Evolutionary conservation across 495 filamentous ascomycete species (phyloP), one percentile per base, ranked within the genome.

Genomic region (Penicillium salamii): DNA sequence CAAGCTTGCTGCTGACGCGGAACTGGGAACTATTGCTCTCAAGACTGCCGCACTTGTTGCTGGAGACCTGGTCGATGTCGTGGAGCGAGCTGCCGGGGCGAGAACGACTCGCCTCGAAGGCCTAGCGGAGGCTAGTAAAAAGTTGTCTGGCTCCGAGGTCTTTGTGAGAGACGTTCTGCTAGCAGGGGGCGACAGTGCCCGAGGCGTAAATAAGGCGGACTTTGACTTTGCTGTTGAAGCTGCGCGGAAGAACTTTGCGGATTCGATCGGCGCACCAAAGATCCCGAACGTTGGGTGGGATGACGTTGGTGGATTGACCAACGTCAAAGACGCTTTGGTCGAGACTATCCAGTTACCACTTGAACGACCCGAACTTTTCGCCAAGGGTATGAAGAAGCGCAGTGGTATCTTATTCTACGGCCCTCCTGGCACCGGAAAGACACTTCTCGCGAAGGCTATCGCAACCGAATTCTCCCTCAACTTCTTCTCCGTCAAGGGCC

Each of bases 401-500:
- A 93, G 88, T 49, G 93, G 93, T 59, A 97, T 99, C 52, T 72
- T 99, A 50, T 97, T 99, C 75, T 97, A 99, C 59, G 93, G 93
- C 0, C 95, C 95, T 7, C 93, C 93, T 0, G 93, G 93, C 45
- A 97, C 95, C 4, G 93, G 93, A 26, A 99, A 99, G 72, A 99
- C 93, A 0, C 72, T 99, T 18, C 81, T 99, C 21, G 93, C 93
- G 28, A 97, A 97, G 72, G 93, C 93, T 32, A 97, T 99, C 60
- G 93, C 93, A 1, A 97, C 95, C 0, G 93, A 97, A 58, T 97
- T 97, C 75, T 95, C 89, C 42, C 80, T 99, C 61, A 99, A 99
- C 56, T 99, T 99, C 78, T 97, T 99, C 81, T 90, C 85, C 42
- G 90, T 99, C 68, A 99, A 99, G 69, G 93, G 93, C 2, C 93